Evolutionary conservation across 495 filamentous ascomycete genomes (phyloP), one percentile per base, ranked within the genome.

Genomic region (Cercophora newfieldiana): DNA sequence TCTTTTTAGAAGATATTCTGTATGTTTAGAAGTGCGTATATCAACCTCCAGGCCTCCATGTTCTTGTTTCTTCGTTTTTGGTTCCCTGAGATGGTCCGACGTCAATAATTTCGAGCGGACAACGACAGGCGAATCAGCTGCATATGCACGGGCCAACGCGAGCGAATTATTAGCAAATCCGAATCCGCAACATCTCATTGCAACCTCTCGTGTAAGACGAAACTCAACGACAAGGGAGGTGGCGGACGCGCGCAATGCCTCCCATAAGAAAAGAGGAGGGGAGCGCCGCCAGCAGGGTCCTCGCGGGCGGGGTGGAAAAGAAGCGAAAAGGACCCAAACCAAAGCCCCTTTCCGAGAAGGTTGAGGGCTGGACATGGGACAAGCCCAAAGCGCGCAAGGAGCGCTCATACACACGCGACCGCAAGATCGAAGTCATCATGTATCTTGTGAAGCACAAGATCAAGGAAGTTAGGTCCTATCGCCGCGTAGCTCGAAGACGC

Each of bases 361-460:
- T 55, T 16, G 48, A 64, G 18, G 53, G 31, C 16, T 59, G 30
- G 37, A 71, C 63, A 24, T 47, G 58, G n/a, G 49, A 63, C 12
- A 75, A 73, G 63, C 67, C 66, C 28, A 44, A 66, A 10, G 63
- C 30, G n/a, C 67, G 73, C 56, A 48, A 66, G 22, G 71, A 75
- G 33, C 66, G 69, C 25, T 63, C 60, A 2, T 73, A 73, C 29
- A 61, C 71, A 19, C 49, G 65, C 12, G 68, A 73, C 49, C 70
- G 70, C 28, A 74, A 74, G 63, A 70, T 74, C 29, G 72, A 74
- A 55, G 72, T 76, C 22, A 24, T 76, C 26, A 28, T 70, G 48
- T 76, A 68, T 37, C 61, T 74, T 0, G 50, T 74, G 7, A 69
- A 73, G 51, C 72, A 76, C 54, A 64, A 65, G 7, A 59, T 76